phyloP scores from a whole-genome alignment of 2,329 filamentous ascomycete species.

The Chrysoporthe austroafricana region DNA sequence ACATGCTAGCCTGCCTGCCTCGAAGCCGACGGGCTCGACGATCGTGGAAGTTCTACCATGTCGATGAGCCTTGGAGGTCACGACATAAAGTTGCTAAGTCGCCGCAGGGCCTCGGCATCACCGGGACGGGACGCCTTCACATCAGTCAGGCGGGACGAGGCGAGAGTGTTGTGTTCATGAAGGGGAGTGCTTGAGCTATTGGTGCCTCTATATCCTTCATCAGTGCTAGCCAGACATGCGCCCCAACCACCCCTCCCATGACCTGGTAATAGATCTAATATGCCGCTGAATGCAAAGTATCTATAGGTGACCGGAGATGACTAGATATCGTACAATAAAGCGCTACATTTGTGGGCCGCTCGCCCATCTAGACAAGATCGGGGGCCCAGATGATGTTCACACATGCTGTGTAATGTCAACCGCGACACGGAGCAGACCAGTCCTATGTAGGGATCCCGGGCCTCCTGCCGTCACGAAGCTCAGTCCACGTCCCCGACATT shows the following conservation, averaged over 20 bases:
- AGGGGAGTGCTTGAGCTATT: constrained; percentile 20
- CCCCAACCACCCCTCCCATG: not conserved
- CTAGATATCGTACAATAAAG: not conserved
- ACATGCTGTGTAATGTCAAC: not conserved
- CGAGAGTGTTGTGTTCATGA: not conserved
- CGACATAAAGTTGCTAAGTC: too few relatives aligned
- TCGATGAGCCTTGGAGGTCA: not conserved
- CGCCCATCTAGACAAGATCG: not conserved
- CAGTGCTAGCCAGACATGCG: not conserved
- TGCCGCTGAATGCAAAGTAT: constrained; percentile 12
- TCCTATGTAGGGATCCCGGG: not conserved
- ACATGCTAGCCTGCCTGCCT: too few relatives aligned
- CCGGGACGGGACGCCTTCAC: too few relatives aligned
- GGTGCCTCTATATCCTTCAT: constrained; percentile 23
- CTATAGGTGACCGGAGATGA: not conserved
- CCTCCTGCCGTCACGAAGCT: not conserved
- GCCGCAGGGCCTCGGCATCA: too few relatives aligned
- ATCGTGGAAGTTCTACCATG: not conserved
- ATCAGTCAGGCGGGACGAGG: not conserved
- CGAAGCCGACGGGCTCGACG: not conserved
- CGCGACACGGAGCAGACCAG: not conserved
- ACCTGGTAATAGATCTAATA: not conserved
- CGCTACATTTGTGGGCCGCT: not conserved
- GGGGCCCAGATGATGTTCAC: not conserved
- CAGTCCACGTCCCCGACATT: constrained; percentile 34